Base-by-base conservation (phyloP, 805 yeast genomes). In the Jamesozyma lodderae region DNA sequence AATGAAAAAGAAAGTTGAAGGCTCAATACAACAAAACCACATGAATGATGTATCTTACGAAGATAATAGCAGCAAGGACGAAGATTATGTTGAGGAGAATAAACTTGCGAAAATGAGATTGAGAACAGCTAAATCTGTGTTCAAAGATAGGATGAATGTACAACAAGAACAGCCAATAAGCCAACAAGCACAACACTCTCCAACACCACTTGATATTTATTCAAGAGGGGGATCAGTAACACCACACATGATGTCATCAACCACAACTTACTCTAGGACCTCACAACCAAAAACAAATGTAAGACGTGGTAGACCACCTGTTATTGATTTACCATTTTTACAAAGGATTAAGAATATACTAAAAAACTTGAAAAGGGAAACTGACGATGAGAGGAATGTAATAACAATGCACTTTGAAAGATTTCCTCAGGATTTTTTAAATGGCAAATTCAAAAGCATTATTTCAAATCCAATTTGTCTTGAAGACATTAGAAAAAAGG, bases 301-400 rank as follows among this genome's bases (percentile, higher is more conserved):
- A 40, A 55, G 53, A 41, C 59, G 63, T 43, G 63, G 63, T 46
- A 55, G 63, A 45, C 63, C 63, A 17, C 63, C 63, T 14, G 52
- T 57, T 2, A 56, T 59, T 31, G 63, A 59, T 43, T 40, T 57
- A 19, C 63, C 63, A 6, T 88, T 81, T 59, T 96, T 92, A 62
- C 86, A 86, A 53, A 71, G 96, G 46, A 87, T 90, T 57, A 88
- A 90, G 59, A 78, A 84, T 47, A 78, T 92, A 27, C 65, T 92
- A 68, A 77, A 94, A 55, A 78, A 77, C 36, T 67, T 92, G 53
- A 82, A 87, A 52, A 84, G 82, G 53, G 78, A 81, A 40, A 73
- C 76, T 35, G 77, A 73, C 49, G 66, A 68, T 34, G 70, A 70
- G 11, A 66, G 69, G 17, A 65, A 31, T 21, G 13, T 73, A 22